phyloP scores from a whole-genome alignment of 305 asterid genomes.

The Fraxinus greggii region DNA sequence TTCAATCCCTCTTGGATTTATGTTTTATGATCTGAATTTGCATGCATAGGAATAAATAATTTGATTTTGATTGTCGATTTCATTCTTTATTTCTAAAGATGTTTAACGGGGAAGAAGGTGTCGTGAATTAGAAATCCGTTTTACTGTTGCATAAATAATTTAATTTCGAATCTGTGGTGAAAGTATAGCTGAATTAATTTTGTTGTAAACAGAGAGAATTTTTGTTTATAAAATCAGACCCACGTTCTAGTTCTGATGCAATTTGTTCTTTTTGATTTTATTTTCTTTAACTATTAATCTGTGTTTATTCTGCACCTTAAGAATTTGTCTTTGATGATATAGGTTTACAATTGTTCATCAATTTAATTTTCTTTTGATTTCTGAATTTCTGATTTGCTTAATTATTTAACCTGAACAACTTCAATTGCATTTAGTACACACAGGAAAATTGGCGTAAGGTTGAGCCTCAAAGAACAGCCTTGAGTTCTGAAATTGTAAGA shows the following conservation, averaged over 20 bases:
- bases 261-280: neutral
- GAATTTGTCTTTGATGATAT: neutral
- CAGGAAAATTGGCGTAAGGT: neutral
- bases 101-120: slow-evolving; percentile 13
- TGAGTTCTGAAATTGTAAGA: neutral
- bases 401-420: neutral
- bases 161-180: neutral
- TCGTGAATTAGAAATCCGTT: neutral
- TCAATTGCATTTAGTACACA: neutral
- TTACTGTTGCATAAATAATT: neutral
- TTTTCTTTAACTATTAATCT: neutral
- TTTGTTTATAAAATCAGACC: neutral
- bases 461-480: neutral
- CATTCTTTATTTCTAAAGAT: neutral
- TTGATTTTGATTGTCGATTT: neutral
- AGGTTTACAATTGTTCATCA: neutral
- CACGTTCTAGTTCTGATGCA: neutral
- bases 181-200: neutral
- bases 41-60: neutral
- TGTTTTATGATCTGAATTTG: slow-evolving; percentile 3
- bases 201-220: neutral
- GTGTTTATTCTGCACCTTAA: neutral
- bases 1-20: neutral
- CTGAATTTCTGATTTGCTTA: neutral
- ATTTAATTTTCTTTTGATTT: neutral